Evolutionary conservation across 2,329 filamentous ascomycete species (phyloP).

Genomic region (Ophiostoma sp.): DNA sequence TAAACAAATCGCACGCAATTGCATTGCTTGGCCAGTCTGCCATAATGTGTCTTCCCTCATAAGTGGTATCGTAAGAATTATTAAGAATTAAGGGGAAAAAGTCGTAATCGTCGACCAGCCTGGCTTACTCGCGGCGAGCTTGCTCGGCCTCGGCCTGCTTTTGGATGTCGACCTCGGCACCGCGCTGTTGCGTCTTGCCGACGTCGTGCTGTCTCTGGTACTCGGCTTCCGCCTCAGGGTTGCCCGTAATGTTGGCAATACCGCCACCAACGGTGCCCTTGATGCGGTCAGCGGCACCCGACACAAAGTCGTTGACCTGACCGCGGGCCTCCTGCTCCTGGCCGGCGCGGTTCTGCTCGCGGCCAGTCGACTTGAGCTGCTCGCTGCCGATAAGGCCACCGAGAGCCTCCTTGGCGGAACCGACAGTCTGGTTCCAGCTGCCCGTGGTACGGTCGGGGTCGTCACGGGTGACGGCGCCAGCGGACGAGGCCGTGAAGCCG

Average conservation of each 20-base stretch:
- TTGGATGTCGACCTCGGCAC: constrained; percentile 77
- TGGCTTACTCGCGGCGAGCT: neutral
- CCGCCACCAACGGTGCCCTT: constrained; percentile 68
- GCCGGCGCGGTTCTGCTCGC: constrained; percentile 75
- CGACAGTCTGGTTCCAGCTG: constrained; percentile 85
- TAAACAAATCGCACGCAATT: neutral
- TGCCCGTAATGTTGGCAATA: constrained; percentile 71
- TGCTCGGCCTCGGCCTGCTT: constrained; percentile 61
- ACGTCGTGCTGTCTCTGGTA: constrained; percentile 71
- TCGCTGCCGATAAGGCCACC: constrained; percentile 76
- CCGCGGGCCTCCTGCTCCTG: constrained; percentile 81
- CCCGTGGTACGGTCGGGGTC: constrained; percentile 70
- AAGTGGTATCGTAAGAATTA: neutral
- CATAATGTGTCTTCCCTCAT: neutral
- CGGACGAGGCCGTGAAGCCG: constrained; percentile 66
- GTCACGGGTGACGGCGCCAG: constrained; percentile 70
- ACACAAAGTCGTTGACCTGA: constrained; percentile 72
- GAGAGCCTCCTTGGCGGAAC: constrained; percentile 77
- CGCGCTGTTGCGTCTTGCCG: constrained; percentile 78
- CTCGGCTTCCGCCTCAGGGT: constrained; percentile 63
- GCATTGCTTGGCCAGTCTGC: neutral
- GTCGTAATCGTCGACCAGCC: neutral
- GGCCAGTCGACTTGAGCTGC: constrained; percentile 71
- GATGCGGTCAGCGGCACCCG: constrained; percentile 66
- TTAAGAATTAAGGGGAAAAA: neutral